A percentile compares a stretch with the other conserved stretches of the same genome.
Evolutionary conservation across 2,329 filamentous ascomycete species (phyloP).

Genomic region (Xylaria sp.): DNA sequence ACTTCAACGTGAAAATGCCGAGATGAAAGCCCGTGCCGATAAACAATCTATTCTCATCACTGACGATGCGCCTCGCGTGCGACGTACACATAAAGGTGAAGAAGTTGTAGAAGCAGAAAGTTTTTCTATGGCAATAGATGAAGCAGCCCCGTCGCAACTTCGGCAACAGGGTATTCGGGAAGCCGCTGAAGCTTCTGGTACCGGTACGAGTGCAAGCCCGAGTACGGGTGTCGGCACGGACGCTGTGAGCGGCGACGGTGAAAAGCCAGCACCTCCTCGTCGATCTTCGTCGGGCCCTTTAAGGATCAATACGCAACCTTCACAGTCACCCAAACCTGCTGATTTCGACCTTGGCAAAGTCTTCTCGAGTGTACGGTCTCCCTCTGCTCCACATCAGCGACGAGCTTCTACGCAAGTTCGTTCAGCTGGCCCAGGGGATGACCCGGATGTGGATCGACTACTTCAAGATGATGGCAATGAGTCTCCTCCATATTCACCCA

Average conservation of each 20-base stretch:
- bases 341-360: constrained; percentile 88
- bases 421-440: constrained; percentile 70
- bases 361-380: constrained; percentile 84
- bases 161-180: constrained; percentile 51
- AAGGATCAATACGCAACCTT: constrained; percentile 57
- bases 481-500: constrained; percentile 84
- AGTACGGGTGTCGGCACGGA: constrained; percentile 25
- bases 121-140: constrained; percentile 50
- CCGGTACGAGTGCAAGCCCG: constrained; percentile 18
- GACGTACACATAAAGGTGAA: constrained; percentile 94
- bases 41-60: constrained; percentile 87
- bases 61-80: constrained; percentile 78
- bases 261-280: constrained; percentile 35
- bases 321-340: constrained; percentile 62
- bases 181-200: constrained; percentile 36
- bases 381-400: constrained; percentile 61
- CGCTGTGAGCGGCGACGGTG: constrained; percentile 19
- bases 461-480: constrained; percentile 83
- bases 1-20: constrained; percentile 78
- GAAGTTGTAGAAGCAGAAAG: constrained; percentile 84
- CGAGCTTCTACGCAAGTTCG: constrained; percentile 60
- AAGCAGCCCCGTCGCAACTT: constrained; percentile 51
- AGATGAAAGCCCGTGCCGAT: constrained; percentile 80
- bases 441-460: constrained; percentile 90
- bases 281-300: constrained; percentile 50